Percentiles rank a stretch among this genome's conserved stretches.
These are phyloP conservation scores for Fusarium sp. DNA, from an alignment of 2,329 filamentous ascomycete genomes.

Conservation along the genomic window DNA sequence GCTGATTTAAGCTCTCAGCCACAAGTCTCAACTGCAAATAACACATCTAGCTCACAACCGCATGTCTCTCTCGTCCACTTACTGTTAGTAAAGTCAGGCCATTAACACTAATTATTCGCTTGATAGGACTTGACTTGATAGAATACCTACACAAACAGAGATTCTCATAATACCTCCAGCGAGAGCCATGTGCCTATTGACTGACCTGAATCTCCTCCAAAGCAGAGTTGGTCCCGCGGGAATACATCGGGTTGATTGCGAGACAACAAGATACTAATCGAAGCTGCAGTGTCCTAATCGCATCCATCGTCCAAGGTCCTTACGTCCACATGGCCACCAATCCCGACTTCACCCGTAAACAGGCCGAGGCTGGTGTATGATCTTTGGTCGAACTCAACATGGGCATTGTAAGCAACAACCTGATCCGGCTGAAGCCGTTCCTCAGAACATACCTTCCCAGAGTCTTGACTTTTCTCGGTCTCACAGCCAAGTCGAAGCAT, in stretches of 20 bases:
- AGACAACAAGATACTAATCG: background rate
- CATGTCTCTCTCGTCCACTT: background rate
- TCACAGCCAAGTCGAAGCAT: background rate
- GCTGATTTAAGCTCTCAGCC: too few relatives aligned
- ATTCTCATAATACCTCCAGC: background rate
- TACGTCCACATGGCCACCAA: background rate
- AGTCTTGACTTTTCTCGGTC: background rate
- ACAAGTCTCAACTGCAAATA: too few relatives aligned
- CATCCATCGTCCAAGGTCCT: background rate
- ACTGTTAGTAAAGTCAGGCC: background rate
- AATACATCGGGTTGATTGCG: background rate
- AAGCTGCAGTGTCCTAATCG: background rate
- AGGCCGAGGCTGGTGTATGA: background rate
- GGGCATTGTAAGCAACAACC: background rate
- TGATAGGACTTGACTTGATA: background rate
- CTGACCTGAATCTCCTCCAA: too few relatives aligned
- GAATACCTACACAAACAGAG: rapidly evolving
- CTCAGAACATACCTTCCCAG: background rate
- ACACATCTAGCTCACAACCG: too few relatives aligned
- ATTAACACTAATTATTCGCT: background rate
- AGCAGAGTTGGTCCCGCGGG: background rate
- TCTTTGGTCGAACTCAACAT: background rate
- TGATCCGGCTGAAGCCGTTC: background rate
- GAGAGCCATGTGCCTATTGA: rapidly evolving
- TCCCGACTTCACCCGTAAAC: background rate